A percentile compares a stretch with the other conserved stretches of the same genome.
These are phyloP conservation scores for Exophiala sp. DNA, from an alignment of 2,329 filamentous ascomycete genomes.

Conservation along the genomic window DNA sequence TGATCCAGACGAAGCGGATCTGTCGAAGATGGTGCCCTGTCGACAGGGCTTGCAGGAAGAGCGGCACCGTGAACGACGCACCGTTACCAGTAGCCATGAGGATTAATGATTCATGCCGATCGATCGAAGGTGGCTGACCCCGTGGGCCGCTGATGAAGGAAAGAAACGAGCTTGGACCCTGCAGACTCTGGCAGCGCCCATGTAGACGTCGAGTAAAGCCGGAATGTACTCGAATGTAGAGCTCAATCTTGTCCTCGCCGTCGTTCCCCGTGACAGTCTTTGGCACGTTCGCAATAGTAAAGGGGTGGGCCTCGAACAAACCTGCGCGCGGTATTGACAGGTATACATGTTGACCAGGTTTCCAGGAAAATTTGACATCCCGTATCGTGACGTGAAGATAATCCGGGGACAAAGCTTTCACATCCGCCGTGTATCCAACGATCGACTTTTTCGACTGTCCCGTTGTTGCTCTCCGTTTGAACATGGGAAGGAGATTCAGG, in stretches of 20 bases:
- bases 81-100: slow-evolving; percentile 40
- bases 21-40: slow-evolving; percentile 12
- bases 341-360: slow-evolving; percentile 59
- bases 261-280: slow-evolving; percentile 3
- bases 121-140: slow-evolving; percentile 18
- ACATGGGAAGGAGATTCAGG: slow-evolving; percentile 12
- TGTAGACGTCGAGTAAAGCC: slow-evolving; percentile 24
- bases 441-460: not conserved
- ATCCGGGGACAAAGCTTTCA: slow-evolving; percentile 9
- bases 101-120: slow-evolving; percentile 22
- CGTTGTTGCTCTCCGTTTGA: not conserved
- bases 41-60: slow-evolving; percentile 16
- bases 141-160: slow-evolving; percentile 22
- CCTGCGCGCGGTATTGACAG: slow-evolving; percentile 33
- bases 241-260: slow-evolving; percentile 11
- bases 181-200: slow-evolving; percentile 6
- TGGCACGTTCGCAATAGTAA: slow-evolving; percentile 53
- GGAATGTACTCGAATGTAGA: slow-evolving; percentile 22
- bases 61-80: slow-evolving; percentile 55
- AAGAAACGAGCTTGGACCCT: slow-evolving; percentile 1
- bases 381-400: slow-evolving; percentile 14
- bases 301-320: slow-evolving; percentile 56
- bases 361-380: slow-evolving; percentile 48
- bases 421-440: slow-evolving; percentile 16
- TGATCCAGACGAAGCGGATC: slow-evolving; percentile 22